A percentile compares a stretch with the other conserved stretches of the same genome.
Evolutionary conservation across 2,329 filamentous ascomycete species (phyloP).

Genomic region (Trichophyton benhamiae): DNA sequence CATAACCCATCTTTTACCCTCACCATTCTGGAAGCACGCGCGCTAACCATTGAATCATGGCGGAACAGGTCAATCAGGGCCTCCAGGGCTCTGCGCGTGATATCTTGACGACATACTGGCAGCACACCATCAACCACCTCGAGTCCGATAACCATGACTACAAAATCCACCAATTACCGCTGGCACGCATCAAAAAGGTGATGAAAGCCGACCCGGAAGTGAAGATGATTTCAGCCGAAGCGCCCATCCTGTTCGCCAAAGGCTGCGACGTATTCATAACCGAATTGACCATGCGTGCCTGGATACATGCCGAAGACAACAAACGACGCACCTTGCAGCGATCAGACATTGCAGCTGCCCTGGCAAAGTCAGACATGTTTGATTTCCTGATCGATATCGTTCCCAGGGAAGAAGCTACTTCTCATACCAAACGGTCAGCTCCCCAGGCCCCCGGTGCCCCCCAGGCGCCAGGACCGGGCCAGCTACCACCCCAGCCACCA

Average conservation of each 20-base stretch:
- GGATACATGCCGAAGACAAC: slow-evolving; percentile 99
- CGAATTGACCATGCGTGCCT: slow-evolving; percentile 95
- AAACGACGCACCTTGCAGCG: slow-evolving; percentile 90
- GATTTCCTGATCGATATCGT: slow-evolving; percentile 99
- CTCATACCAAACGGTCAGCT: slow-evolving; percentile 64
- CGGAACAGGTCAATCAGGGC: slow-evolving; percentile 74
- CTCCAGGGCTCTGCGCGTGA: slow-evolving; percentile 87
- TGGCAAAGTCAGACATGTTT: slow-evolving; percentile 99
- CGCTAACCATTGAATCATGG: slow-evolving; percentile 2
- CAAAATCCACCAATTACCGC: slow-evolving; percentile 89
- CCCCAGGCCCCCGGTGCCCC: slow-evolving; percentile 14
- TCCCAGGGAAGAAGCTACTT: slow-evolving; percentile 80
- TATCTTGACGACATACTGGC: slow-evolving; percentile 97
- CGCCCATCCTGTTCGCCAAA: slow-evolving; percentile 94
- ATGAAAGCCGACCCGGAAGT: slow-evolving; percentile 99
- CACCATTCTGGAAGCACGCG: not conserved
- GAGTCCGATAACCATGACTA: slow-evolving; percentile 95
- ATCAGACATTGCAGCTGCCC: slow-evolving; percentile 87
- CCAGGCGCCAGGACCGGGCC: slow-evolving; percentile 23
- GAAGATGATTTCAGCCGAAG: slow-evolving; percentile 99
- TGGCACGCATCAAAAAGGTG: slow-evolving; percentile 99
- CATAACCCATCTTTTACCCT: not conserved
- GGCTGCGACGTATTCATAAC: slow-evolving; percentile 99
- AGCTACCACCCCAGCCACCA: slow-evolving; percentile 27
- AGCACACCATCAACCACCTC: slow-evolving; percentile 91